Evolutionary conservation across 164 flowering plant species (phyloP), one percentile per base, ranked within the genome.

Genomic region (Akebia trifoliata): DNA sequence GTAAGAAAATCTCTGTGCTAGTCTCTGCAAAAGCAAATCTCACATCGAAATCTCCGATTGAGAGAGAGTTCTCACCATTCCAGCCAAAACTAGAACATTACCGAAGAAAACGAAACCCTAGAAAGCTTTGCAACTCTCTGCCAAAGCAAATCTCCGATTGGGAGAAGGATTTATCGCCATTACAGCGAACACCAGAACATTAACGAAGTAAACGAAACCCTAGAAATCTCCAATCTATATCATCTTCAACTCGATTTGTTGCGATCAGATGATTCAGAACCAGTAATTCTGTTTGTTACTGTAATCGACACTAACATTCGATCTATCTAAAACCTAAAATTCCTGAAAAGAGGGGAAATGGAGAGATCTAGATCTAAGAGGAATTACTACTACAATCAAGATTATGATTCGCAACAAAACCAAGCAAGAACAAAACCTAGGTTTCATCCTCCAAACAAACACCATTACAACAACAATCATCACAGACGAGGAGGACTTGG

Each of bases 361-460:
- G 96, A 86, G 60, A 74, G 96, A 82, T 85, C 96, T 38, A 78
- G 98, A 83, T 84, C 95, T 8, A 92, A 89, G 72, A 63, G 98
- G 72, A 78, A 77, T 78, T 87, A 82, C 67, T 76, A 84, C 75
- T 72, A 82, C 62, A 85, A 91, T 69, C 90, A 85, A 56, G 87
- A 86, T 77, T 82, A 79, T 59, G 86, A 82, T 25, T 63, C 77
- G 18, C 86, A 73, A 63, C 71, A 62, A 26, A 18, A 7, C 69
- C 64, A 65, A 40, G 66, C 73, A 22, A 68, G 88, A 56, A 68
- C 76, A 34, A 81, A 82, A 43, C 81, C 84, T 12, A 71, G 96
- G 26, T 79, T 75, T 64, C 74, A 63, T 55, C 61, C 63, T 29
- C 54, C 73, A 59, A 64, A 61, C 38, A 42, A 39, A 4, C 38